Conservation (phyloP, 306 rosid species). For the Bauhinia variegata region DNA sequence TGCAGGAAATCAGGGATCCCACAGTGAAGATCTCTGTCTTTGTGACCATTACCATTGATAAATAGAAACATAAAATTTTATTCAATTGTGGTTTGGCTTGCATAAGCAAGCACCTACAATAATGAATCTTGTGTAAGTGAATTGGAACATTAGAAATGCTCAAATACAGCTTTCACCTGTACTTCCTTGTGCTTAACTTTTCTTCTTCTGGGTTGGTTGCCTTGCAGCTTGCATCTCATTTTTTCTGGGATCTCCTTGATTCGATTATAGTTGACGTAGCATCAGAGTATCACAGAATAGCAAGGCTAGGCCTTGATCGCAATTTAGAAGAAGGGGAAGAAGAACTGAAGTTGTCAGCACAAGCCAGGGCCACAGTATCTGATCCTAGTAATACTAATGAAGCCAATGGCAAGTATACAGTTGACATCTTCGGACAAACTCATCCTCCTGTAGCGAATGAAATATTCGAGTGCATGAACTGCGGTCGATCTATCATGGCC, state of each 20-base stretch:
- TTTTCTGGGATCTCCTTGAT: slow-evolving; percentile 84
- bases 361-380: slow-evolving; percentile 85
- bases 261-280: slow-evolving; percentile 91
- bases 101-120: slow-evolving; percentile 22
- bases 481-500: slow-evolving; percentile 77
- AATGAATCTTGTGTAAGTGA: slow-evolving; percentile 11
- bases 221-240: slow-evolving; percentile 77
- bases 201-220: slow-evolving; percentile 39
- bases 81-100: background rate
- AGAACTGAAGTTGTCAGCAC: slow-evolving; percentile 84
- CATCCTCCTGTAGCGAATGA: slow-evolving; percentile 92
- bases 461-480: slow-evolving; percentile 89
- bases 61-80: slow-evolving; percentile 6
- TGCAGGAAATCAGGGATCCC: slow-evolving; percentile 16
- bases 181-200: slow-evolving; percentile 8
- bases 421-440: slow-evolving; percentile 90
- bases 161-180: background rate
- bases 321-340: slow-evolving; percentile 96
- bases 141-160: slow-evolving; percentile 22
- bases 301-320: slow-evolving; percentile 86
- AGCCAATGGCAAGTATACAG: slow-evolving; percentile 79
- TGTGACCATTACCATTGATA: background rate
- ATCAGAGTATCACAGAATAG: slow-evolving; percentile 93
- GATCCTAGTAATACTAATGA: slow-evolving; percentile 83
- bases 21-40: background rate